phyloP scores from a whole-genome alignment of 2,329 filamentous ascomycete genomes.

The Talaromyces sp. region DNA sequence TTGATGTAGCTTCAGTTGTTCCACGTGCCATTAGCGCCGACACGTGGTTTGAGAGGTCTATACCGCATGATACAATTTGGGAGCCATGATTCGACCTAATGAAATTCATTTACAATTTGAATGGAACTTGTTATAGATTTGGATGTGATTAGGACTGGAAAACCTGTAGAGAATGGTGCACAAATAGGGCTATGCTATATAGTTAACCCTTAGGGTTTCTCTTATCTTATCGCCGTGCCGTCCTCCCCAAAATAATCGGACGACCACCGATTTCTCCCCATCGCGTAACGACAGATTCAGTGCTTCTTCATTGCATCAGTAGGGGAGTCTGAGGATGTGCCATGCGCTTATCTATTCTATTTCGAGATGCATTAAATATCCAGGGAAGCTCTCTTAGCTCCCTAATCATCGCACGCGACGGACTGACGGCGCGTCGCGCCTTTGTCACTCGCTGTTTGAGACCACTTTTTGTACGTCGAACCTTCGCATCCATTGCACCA shows the following conservation, averaged over 20 bases:
- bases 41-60: too few species aligned
- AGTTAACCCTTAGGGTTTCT: not conserved
- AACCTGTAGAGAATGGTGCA: not conserved
- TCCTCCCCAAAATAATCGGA: not conserved
- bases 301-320: not conserved
- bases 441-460: not conserved
- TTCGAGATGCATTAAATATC: not conserved
- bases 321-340: not conserved
- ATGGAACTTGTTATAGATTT: too few species aligned
- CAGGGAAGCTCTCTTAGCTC: not conserved
- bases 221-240: not conserved
- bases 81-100: not conserved
- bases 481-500: slow-evolving; percentile 11
- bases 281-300: not conserved
- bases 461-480: slow-evolving; percentile 1
- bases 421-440: slow-evolving; percentile 14
- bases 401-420: not conserved
- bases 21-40: too few species aligned
- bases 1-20: too few species aligned
- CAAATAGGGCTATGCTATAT: not conserved
- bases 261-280: too few species aligned
- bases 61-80: not conserved
- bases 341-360: not conserved
- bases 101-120: too few species aligned
- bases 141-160: too few species aligned